Percentiles rank a stretch among this genome's conserved stretches.
These are phyloP conservation scores for Papiliotrema flavescens DNA, from an alignment of 1,284 basidiomycete species.

Conservation along the genomic window DNA sequence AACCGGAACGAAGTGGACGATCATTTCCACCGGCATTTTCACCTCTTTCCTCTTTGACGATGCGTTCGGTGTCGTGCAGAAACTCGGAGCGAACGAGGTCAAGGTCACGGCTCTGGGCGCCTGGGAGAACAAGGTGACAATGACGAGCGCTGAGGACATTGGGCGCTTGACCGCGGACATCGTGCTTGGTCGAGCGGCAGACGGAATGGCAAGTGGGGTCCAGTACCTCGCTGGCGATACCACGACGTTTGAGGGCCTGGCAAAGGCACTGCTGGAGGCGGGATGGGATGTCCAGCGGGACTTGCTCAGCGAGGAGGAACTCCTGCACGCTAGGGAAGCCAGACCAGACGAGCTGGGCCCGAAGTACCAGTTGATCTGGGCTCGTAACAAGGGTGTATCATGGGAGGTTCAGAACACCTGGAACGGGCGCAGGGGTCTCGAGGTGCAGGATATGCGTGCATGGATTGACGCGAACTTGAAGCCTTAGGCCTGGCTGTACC, in stretches of 20 bases:
- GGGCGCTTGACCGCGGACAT: slow-evolving; percentile 35
- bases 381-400: slow-evolving; percentile 10
- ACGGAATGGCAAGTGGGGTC: slow-evolving; percentile 19
- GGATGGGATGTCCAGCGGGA: slow-evolving; percentile 27
- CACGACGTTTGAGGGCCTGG: slow-evolving; percentile 16
- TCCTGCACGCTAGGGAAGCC: slow-evolving; percentile 1
- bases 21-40: slow-evolving; percentile 48
- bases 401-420: slow-evolving; percentile 10
- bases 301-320: slow-evolving; percentile 10
- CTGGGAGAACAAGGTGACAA: slow-evolving; percentile 38
- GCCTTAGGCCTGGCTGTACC: not conserved
- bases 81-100: not conserved
- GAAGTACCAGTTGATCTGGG: slow-evolving; percentile 16
- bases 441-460: not conserved
- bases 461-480: not conserved
- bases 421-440: slow-evolving; percentile 9
- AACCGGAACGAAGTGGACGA: slow-evolving; percentile 32
- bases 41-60: slow-evolving; percentile 43
- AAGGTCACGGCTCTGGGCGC: slow-evolving; percentile 37
- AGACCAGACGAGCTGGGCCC: slow-evolving; percentile 8
- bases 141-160: slow-evolving; percentile 42
- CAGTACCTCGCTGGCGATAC: slow-evolving; percentile 42
- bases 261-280: not conserved
- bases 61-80: slow-evolving; percentile 38
- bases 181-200: slow-evolving; percentile 10